These are phyloP conservation scores for Punica granatum DNA, from an alignment of 345 rosid species.

Conservation along the genomic window DNA sequence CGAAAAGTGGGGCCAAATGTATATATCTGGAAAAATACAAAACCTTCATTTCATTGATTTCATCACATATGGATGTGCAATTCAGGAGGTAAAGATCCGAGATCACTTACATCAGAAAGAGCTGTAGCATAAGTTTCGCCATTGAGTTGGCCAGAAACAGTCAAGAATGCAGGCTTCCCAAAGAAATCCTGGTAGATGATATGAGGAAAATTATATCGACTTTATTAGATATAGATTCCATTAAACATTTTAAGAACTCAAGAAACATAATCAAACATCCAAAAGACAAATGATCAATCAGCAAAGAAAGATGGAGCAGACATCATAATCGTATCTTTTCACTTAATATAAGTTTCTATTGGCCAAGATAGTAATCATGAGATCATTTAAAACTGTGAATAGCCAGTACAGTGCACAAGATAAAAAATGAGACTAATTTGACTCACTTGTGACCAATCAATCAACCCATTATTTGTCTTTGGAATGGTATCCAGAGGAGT, in stretches of 20 bases:
- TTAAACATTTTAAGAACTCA: no score
- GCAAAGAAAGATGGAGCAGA: not conserved
- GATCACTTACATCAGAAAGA: constrained; percentile 68
- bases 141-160: constrained; percentile 97
- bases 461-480: constrained; percentile 59
- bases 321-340: not conserved
- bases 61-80: not conserved
- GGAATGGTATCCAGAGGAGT: constrained; percentile 60
- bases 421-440: not conserved
- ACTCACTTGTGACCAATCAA: constrained; percentile 93
- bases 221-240: no score
- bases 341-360: not conserved
- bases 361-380: not conserved
- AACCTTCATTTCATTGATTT: not conserved
- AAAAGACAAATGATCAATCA: not conserved
- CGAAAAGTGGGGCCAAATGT: constrained; percentile 99
- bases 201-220: not conserved
- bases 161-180: constrained; percentile 93
- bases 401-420: no score
- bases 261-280: not conserved
- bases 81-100: constrained; percentile 5
- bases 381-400: not conserved
- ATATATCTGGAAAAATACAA: constrained; percentile 50
- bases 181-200: constrained; percentile 64
- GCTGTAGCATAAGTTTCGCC: constrained; percentile 97